These are phyloP conservation scores for Fragilariopsis cylindrus DNA, from an alignment of 108 stramenopile genomes.

Conservation along the genomic window DNA sequence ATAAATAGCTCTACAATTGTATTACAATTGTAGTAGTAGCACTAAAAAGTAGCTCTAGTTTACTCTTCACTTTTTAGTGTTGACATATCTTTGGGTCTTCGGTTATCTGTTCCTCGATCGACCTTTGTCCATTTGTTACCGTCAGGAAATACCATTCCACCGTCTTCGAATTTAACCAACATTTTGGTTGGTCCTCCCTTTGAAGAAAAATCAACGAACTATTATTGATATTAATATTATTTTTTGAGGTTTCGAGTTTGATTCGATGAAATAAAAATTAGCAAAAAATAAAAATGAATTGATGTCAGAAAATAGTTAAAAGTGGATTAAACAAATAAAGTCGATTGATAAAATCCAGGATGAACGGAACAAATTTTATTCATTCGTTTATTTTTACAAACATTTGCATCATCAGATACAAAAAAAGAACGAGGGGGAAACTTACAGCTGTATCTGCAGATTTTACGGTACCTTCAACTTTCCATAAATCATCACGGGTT, in stretches of 20 bases:
- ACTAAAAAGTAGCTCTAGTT: not conserved
- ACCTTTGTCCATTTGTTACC: slow-evolving; percentile 62
- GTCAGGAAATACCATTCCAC: slow-evolving; percentile 53
- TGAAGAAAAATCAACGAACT: slow-evolving; percentile 43
- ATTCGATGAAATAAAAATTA: not conserved
- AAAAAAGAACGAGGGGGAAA: not conserved
- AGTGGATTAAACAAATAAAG: not conserved
- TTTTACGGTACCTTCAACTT: slow-evolving; percentile 35
- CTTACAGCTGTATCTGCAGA: slow-evolving; percentile 15
- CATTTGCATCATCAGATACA: too few relatives aligned
- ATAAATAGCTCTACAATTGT: too few relatives aligned
- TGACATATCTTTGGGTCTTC: slow-evolving; percentile 42
- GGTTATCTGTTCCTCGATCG: slow-evolving; percentile 21
- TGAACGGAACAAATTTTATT: too few relatives aligned
- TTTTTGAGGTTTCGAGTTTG: not conserved
- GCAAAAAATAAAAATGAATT: not conserved
- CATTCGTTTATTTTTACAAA: too few relatives aligned
- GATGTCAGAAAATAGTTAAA: too few relatives aligned
- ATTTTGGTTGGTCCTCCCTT: slow-evolving; percentile 48
- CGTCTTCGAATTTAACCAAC: slow-evolving; percentile 29
- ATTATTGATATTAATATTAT: not conserved
- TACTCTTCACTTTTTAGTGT: slow-evolving; percentile 42
- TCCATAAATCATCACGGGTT: slow-evolving; percentile 48
- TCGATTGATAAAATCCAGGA: not conserved
- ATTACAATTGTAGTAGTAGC: not conserved